These are phyloP conservation scores for Aspergillus persii DNA, from an alignment of 2,329 filamentous ascomycete species.

Conservation along the genomic window DNA sequence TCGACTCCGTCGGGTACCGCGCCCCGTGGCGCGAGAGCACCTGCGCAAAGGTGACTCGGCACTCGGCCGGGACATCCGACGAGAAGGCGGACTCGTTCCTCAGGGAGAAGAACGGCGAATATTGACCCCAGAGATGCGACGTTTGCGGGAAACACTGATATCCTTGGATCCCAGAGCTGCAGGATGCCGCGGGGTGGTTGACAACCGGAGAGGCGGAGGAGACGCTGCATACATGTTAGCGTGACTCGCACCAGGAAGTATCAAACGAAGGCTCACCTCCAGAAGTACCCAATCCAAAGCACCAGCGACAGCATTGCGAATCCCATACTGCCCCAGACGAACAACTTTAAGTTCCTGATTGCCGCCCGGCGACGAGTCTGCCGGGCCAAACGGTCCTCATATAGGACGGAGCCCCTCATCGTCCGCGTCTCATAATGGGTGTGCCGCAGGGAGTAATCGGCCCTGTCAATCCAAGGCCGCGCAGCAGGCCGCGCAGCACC, in stretches of 20 bases:
- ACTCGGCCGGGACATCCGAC: constrained; percentile 61
- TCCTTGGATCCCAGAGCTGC: constrained; percentile 55
- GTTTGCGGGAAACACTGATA: constrained; percentile 63
- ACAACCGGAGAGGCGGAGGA: constrained; percentile 6
- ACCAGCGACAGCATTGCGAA: constrained; percentile 9
- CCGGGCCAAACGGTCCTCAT: constrained; percentile 8
- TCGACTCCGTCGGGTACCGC: constrained; percentile 71
- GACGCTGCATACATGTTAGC: constrained; percentile 9
- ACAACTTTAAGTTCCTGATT: not conserved
- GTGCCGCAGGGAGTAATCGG: not conserved
- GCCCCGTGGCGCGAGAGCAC: constrained; percentile 82
- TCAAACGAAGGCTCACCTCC: constrained; percentile 9
- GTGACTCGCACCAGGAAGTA: not conserved
- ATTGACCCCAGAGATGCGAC: constrained; percentile 78
- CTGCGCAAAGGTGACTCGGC: constrained; percentile 75
- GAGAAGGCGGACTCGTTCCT: constrained; percentile 59
- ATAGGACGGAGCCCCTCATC: constrained; percentile 15
- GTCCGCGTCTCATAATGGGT: constrained; percentile 1
- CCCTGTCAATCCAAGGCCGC: not conserved
- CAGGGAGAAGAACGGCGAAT: constrained; percentile 79
- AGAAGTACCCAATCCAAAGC: constrained; percentile 9
- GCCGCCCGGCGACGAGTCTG: not conserved
- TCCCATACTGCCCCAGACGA: constrained; percentile 11
- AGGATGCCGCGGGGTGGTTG: constrained; percentile 26
- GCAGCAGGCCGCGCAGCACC: not conserved